Base-by-base conservation (phyloP, 257 asterid species). In the Petrea volubilis region DNA sequence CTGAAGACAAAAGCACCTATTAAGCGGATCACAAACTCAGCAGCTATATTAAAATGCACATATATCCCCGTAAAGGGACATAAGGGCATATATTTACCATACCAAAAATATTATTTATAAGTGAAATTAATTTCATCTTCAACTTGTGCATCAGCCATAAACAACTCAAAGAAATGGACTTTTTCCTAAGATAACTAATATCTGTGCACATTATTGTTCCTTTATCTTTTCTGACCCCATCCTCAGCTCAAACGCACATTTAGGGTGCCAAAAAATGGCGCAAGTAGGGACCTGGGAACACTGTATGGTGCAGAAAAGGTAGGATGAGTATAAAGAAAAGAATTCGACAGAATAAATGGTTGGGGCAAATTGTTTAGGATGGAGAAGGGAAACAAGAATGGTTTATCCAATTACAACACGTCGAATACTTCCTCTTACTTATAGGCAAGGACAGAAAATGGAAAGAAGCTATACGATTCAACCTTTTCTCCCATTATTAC, bases 1-100 rank as follows among this genome's bases (percentile, higher is more conserved):
- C 9, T 36, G 60, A 68, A 62, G 68, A 44, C 24, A 61, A 53
- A 71, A 36, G 41, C 68, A 55, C 63, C 73, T 17, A 15, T 29
- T 36, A 27, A 29, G 36, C 50, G 65, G 63, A 74, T 60, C 67
- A 29, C 58, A 49, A 58, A 50, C 44, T 29, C 33, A 61, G 55
- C 43, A 24, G 62, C 61, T 68, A 49, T 29, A 33, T 58, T 49
- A 28, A 41, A 44, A 68, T 3, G 21, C 31, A 65, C 59, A 44
- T 21, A 44, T 10, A 43, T 56, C 57, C 14, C 46, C 68, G 28
- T 24, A 60, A 49, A 41, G 24, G 8, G 27, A n/a, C 21, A 25
- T 14, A 31, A 58, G 25, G 34, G 10, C 18, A 64, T 13, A 12
- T 58, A 57, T 25, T 53, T 14, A 53, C 25, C 64, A 56, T 7